Conservation (phyloP, 1,284 basidiomycete species). For the Amylostereum chailletii region DNA sequence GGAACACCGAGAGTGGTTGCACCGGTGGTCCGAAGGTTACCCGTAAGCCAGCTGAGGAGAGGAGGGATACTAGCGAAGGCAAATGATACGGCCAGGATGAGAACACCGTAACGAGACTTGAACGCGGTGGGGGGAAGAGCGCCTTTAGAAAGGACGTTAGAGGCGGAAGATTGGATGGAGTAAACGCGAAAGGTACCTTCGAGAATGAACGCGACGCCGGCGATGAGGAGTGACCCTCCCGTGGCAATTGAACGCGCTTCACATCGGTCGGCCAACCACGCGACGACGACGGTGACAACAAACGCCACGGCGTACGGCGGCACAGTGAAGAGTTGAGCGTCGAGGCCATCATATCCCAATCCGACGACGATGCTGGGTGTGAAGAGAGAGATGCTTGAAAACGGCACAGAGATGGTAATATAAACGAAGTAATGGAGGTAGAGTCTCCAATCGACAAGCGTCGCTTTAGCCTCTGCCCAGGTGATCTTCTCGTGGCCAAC, state of each 20-base stretch:
- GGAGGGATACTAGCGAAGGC: conserved; percentile 27
- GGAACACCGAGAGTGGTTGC: conserved; percentile 26
- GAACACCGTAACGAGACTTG: conserved; percentile 24
- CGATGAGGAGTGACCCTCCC: conserved; percentile 11
- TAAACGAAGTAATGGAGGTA: conserved; percentile 23
- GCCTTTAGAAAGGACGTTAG: conserved; percentile 6
- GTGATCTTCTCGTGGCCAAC: conserved; percentile 19
- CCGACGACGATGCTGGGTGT: conserved; percentile 26
- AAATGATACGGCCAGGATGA: conserved; percentile 25
- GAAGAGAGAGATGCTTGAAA: conserved; percentile 24
- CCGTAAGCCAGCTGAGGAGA: conserved; percentile 28
- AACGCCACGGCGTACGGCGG: conserved; percentile 33
- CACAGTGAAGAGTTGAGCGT: conserved; percentile 42
- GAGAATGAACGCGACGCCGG: conserved; percentile 13
- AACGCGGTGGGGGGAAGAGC: conserved; percentile 21
- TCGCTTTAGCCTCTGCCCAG: conserved; percentile 18
- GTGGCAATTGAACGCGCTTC: conserved; percentile 12
- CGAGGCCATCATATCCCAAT: conserved; percentile 34
- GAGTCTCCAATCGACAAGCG: conserved; percentile 22
- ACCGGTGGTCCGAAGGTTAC: conserved; percentile 24
- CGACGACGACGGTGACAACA: conserved; percentile 17
- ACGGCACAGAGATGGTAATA: conserved; percentile 19
- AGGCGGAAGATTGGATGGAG: conserved; percentile 6
- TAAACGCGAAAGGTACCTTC: conserved; percentile 9
- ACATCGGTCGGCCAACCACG: conserved; percentile 11